Evolutionary conservation across 331 rosid species (phyloP), one percentile per base, ranked within the genome.

Genomic region (Erythrophleum ivorense): DNA sequence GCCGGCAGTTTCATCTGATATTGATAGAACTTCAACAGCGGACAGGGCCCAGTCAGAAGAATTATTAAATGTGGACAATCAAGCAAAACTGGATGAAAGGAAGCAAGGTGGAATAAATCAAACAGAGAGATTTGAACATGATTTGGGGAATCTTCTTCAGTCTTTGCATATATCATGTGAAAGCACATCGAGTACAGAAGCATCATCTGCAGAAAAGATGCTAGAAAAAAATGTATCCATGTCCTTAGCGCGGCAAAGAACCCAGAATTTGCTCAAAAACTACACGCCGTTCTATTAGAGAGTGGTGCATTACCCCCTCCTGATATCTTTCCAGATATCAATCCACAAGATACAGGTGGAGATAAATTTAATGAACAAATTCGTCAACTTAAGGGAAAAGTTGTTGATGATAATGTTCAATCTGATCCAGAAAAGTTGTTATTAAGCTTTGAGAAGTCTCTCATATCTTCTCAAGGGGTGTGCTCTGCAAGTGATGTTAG

Each of bases 301-400:
- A 92, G 97, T 63, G 97, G 98, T 31, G 97, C 99, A 57, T 85
- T 92, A n/a, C 99, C 98, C 85, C 98, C 98, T 76, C 92, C 94
- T 41, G 97, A 90, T 89, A 88, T 96, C 60, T 94, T 94, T 90
- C 83, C 97, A 11, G 90, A 94, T 87, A 91, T 94, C 78, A 88
- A 88, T 77, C 59, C 88, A 45, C 91, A 80, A 45, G 88, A 84
- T 76, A 83, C 60, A 67, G 84, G 86, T 78, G 86, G 75, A 84
- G 81, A 81, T 13, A 84, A 80, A 81, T 79, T 63, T 65, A 46
- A 21, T 70, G 58, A 46, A 46, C 41, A 70, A 13, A 48, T 60
- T 79, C 69, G 34, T 36, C 74, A 33, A 68, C 72, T 78, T 70
- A 83, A 84, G 78, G 11, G 70, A 34, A 63, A 63, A 63, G 53